Percentiles rank a stretch among this genome's conserved stretches.
phyloP scores from a whole-genome alignment of 1,139 yeast species.

The Suhomyces coccinellae region DNA sequence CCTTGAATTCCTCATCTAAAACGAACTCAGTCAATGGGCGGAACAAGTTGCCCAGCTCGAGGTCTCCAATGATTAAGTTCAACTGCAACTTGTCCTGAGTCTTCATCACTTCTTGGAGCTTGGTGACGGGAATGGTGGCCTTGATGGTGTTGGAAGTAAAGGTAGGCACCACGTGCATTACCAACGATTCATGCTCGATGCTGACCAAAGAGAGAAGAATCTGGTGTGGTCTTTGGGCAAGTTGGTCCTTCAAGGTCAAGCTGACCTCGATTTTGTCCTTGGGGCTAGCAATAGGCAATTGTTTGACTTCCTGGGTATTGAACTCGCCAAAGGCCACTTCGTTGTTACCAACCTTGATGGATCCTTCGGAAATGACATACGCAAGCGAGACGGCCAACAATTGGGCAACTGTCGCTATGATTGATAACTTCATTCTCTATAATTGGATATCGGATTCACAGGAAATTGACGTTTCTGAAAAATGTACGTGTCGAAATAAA shows the following conservation, averaged over 20 bases:
- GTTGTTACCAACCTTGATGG: conserved; percentile 28
- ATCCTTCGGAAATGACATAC: conserved; percentile 30
- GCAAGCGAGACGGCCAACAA: conserved; percentile 21
- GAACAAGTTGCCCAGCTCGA: conserved; percentile 24
- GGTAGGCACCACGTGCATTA: conserved; percentile 18
- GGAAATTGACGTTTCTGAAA: conserved; percentile 8
- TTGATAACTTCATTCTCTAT: conserved; percentile 15
- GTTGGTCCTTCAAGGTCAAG: conserved; percentile 26
- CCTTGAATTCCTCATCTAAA: conserved; percentile 33
- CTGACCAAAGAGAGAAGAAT: conserved; percentile 20
- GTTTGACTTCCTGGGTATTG: conserved; percentile 37
- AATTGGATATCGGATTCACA: background rate
- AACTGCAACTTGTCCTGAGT: conserved; percentile 33
- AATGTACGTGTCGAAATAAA: conserved; percentile 11
- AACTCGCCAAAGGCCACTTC: conserved; percentile 36
- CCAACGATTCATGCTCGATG: conserved; percentile 20
- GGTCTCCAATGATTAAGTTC: conserved; percentile 36
- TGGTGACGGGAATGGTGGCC: conserved; percentile 30
- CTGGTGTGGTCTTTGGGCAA: conserved; percentile 22
- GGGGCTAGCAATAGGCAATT: conserved; percentile 31
- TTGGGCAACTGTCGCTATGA: conserved; percentile 15
- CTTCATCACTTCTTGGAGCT: conserved; percentile 42
- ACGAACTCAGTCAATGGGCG: conserved; percentile 34
- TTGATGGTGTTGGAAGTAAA: conserved; percentile 23
- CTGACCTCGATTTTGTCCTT: conserved; percentile 36